Evolutionary conservation across 2,329 filamentous ascomycete species (phyloP).

Genomic region (Sclerotinia minor): DNA sequence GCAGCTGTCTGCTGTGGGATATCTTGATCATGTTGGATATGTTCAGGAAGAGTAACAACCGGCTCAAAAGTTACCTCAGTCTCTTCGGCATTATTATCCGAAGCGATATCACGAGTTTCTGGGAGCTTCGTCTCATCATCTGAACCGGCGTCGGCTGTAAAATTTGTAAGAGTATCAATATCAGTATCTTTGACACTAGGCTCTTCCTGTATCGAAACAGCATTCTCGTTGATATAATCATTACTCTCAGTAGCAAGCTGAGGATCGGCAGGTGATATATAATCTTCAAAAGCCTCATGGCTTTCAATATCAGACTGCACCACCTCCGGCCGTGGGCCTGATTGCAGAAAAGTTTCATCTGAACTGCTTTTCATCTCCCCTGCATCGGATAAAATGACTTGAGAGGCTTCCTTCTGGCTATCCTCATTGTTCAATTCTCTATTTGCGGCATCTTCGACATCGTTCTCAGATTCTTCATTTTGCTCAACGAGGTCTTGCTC

Average conservation of each 20-base stretch:
- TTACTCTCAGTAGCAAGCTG: not conserved
- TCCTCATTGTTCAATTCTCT: not conserved
- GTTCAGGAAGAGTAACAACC: not conserved
- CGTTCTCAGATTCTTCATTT: not conserved
- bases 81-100: not conserved
- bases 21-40: not conserved
- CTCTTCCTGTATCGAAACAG: not conserved
- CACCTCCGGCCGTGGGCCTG: not conserved
- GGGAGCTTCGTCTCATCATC: not conserved
- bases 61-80: not conserved
- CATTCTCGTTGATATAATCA: not conserved
- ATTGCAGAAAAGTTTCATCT: not conserved
- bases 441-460: not conserved
- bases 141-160: not conserved
- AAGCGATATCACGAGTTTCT: not conserved
- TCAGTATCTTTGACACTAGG: slow-evolving; percentile 3
- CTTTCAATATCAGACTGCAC: not conserved
- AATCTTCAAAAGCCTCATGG: not conserved
- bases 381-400: not conserved
- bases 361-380: not conserved
- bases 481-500: not conserved
- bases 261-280: not conserved
- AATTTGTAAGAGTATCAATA: not conserved
- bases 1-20: too few relatives aligned
- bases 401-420: not conserved